Conservation (phyloP, 2,329 filamentous ascomycete genomes). For the Amylocarpus encephaloides region DNA sequence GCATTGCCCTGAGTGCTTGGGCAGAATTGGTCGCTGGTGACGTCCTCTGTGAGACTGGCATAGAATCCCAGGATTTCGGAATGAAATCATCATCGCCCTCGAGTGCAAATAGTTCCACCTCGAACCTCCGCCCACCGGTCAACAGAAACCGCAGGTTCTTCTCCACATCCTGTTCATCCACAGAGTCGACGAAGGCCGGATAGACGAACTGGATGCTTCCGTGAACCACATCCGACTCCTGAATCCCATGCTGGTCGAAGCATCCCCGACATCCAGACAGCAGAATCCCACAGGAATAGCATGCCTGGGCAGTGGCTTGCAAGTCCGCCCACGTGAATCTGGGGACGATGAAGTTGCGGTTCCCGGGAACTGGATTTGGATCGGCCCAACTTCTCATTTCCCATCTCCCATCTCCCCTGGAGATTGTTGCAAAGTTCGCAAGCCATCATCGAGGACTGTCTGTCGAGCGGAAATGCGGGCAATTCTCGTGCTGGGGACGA, state of each 20-base stretch:
- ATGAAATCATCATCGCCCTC: neutral
- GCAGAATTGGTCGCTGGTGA: constrained; percentile 2
- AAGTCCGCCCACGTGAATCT: neutral
- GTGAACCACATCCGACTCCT: neutral
- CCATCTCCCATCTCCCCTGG: neutral
- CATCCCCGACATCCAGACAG: neutral
- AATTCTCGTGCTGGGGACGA: no score
- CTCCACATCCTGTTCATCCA: neutral
- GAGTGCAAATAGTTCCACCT: constrained; percentile 1
- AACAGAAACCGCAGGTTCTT: neutral
- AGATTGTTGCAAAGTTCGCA: neutral
- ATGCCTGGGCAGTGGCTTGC: neutral
- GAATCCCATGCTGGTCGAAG: neutral
- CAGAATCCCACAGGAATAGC: neutral
- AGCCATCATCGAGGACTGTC: neutral
- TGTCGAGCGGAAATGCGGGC: no score
- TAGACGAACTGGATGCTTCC: constrained; percentile 1
- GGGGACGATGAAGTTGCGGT: neutral
- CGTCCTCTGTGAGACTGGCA: neutral
- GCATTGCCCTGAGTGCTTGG: neutral
- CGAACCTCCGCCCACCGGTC: neutral
- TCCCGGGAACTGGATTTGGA: neutral
- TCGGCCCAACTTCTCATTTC: neutral
- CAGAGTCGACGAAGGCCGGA: neutral
- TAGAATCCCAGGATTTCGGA: constrained; percentile 1